Conservation (phyloP, 495 filamentous ascomycete genomes). For the Astrocystis sublimbata region DNA sequence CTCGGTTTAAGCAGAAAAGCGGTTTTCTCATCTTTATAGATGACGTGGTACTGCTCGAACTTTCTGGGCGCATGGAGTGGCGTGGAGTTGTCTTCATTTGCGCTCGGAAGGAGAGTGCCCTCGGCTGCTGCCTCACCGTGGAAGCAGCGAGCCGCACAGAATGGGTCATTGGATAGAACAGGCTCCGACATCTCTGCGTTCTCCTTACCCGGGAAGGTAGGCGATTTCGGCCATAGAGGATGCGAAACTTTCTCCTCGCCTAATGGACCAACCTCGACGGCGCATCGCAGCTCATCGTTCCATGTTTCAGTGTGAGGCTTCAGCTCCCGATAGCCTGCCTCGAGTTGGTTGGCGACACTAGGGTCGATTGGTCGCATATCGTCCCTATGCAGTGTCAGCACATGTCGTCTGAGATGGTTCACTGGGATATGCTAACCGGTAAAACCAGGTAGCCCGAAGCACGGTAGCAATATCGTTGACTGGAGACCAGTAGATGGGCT, state of each 20-base stretch:
- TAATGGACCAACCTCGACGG: constrained; percentile 82
- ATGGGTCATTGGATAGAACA: constrained; percentile 53
- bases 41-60: constrained; percentile 72
- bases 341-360: constrained; percentile 87
- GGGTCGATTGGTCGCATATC: constrained; percentile 89
- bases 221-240: constrained; percentile 69
- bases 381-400: constrained; percentile 48
- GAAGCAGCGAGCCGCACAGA: constrained; percentile 56
- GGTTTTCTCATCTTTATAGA: constrained; percentile 72
- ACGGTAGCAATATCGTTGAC: constrained; percentile 85
- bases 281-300: constrained; percentile 88
- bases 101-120: constrained; percentile 46
- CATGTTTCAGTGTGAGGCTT: constrained; percentile 91
- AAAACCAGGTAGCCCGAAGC: constrained; percentile 93
- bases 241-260: constrained; percentile 90
- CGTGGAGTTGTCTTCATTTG: constrained; percentile 38
- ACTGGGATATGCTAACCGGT: constrained; percentile 49
- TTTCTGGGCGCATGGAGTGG: constrained; percentile 38
- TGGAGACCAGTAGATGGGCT: constrained; percentile 98
- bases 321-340: constrained; percentile 82
- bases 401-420: not conserved
- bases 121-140: constrained; percentile 56
- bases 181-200: constrained; percentile 43
- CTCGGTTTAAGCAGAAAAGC: constrained; percentile 81
- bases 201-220: constrained; percentile 36